These are phyloP conservation scores for Macrophomina tecta DNA, from an alignment of 2,329 filamentous ascomycete genomes.

Conservation along the genomic window DNA sequence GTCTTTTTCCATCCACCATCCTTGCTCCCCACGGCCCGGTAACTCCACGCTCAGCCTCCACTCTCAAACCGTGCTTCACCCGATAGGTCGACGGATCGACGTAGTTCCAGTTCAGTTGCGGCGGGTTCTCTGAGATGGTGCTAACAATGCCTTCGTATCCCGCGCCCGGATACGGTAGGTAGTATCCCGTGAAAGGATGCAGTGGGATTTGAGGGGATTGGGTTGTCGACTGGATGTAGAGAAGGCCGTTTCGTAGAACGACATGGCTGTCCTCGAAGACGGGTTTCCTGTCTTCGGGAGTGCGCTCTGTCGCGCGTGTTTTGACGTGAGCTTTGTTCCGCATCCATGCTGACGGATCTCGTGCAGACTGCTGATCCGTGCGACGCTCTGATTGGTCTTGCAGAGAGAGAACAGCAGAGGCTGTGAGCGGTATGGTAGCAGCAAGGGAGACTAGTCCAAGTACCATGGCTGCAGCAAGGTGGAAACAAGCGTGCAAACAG, in stretches of 20 bases:
- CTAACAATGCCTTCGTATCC: slow-evolving; percentile 61
- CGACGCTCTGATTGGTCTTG: background rate
- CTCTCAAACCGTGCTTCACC: slow-evolving; percentile 43
- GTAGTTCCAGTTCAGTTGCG: slow-evolving; percentile 49
- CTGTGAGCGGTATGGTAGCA: background rate
- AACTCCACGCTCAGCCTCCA: slow-evolving; percentile 42
- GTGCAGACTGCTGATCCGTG: no score
- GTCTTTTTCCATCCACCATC: slow-evolving; percentile 53
- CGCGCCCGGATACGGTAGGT: slow-evolving; percentile 62
- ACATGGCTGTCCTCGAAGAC: background rate
- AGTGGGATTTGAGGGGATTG: background rate
- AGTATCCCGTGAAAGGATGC: slow-evolving; percentile 63
- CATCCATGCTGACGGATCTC: no score
- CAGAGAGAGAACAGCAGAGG: background rate
- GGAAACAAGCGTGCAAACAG: no score
- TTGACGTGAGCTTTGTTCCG: background rate
- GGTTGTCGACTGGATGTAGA: background rate
- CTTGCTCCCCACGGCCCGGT: slow-evolving; percentile 69
- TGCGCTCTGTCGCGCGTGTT: background rate
- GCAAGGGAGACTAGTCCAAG: background rate
- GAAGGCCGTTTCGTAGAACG: background rate
- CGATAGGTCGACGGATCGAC: slow-evolving; percentile 43
- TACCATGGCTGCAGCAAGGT: background rate
- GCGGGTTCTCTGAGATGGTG: slow-evolving; percentile 55
- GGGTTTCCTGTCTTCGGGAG: background rate